A percentile compares a stretch with the other conserved stretches of the same genome.
phyloP scores from a whole-genome alignment of 2,329 filamentous ascomycete species.

The Pseudocercospora cruenta region DNA sequence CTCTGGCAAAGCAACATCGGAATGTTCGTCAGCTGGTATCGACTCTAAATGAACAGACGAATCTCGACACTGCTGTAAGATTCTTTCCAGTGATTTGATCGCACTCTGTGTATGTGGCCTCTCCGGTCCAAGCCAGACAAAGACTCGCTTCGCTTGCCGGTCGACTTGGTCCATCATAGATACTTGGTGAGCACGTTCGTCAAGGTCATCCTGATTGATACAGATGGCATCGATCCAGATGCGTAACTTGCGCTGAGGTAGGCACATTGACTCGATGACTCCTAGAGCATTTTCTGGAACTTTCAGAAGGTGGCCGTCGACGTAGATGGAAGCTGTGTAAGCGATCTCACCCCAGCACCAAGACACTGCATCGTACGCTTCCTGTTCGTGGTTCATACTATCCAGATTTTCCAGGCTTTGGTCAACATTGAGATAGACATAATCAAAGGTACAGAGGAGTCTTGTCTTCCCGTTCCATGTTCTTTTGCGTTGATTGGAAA shows the following conservation, averaged over 20 bases:
- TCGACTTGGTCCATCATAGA: neutral
- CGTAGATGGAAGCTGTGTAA: neutral
- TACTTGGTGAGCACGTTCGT: neutral
- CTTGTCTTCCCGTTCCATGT: too few relatives aligned
- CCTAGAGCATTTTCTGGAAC: neutral
- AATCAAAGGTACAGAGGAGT: neutral
- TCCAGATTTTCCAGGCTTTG: too few relatives aligned
- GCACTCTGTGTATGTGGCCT: neutral
- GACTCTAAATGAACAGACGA: neutral
- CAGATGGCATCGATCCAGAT: neutral
- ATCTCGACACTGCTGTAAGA: neutral
- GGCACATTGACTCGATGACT: neutral
- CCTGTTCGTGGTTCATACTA: too few relatives aligned
- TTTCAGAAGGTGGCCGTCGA: neutral
- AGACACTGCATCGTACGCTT: neutral
- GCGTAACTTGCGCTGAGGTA: neutral
- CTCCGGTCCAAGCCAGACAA: neutral
- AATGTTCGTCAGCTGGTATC: too few relatives aligned
- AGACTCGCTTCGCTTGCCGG: neutral
- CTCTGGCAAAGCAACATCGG: neutral
- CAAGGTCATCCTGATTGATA: neutral
- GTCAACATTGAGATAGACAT: neutral
- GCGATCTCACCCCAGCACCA: neutral
- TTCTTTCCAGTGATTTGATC: neutral
- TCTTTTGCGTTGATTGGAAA: too few relatives aligned